Conservation (phyloP, 108 stramenopile genomes). For the Discostella stelligeroides region DNA sequence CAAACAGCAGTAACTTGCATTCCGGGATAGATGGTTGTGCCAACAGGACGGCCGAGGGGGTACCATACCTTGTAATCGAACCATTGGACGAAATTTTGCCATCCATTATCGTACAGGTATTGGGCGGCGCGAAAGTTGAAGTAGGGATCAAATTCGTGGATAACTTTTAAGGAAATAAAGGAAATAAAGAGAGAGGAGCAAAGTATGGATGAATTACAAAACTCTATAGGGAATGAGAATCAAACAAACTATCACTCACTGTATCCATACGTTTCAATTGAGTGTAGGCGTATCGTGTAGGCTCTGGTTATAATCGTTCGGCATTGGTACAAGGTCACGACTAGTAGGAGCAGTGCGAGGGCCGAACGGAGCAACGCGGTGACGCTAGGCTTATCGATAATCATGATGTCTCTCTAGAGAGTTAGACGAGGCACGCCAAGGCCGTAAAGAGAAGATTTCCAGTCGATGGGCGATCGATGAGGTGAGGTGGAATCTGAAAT, state of each 20-base stretch:
- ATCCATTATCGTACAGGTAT: slow-evolving; percentile 55
- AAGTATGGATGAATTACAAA: neutral
- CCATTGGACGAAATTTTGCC: slow-evolving; percentile 80
- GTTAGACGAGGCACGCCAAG: neutral
- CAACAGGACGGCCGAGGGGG: slow-evolving; percentile 94
- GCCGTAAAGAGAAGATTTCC: no score
- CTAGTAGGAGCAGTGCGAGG: slow-evolving; percentile 3
- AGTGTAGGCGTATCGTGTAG: slow-evolving; percentile 27
- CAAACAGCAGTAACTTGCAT: slow-evolving; percentile 94
- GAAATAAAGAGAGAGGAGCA: neutral
- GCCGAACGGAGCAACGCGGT: neutral
- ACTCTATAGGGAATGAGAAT: neutral
- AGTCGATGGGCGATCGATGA: no score
- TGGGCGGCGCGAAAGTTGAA: slow-evolving; percentile 89
- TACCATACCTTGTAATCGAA: slow-evolving; percentile 96
- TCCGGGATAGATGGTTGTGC: slow-evolving; percentile 99
- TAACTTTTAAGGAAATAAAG: slow-evolving; percentile 31
- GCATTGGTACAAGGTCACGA: neutral
- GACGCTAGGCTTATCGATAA: neutral
- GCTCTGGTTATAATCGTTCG: slow-evolving; percentile 8
- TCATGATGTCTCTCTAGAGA: neutral
- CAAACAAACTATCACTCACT: slow-evolving; percentile 28
- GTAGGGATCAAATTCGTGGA: slow-evolving; percentile 91
- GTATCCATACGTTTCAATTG: slow-evolving; percentile 13
- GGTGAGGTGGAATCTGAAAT: no score